Percentiles rank a stretch among this genome's conserved stretches.
Evolutionary conservation across 108 stramenopile genomes (phyloP).

Genomic region (Cyclotella sp.): DNA sequence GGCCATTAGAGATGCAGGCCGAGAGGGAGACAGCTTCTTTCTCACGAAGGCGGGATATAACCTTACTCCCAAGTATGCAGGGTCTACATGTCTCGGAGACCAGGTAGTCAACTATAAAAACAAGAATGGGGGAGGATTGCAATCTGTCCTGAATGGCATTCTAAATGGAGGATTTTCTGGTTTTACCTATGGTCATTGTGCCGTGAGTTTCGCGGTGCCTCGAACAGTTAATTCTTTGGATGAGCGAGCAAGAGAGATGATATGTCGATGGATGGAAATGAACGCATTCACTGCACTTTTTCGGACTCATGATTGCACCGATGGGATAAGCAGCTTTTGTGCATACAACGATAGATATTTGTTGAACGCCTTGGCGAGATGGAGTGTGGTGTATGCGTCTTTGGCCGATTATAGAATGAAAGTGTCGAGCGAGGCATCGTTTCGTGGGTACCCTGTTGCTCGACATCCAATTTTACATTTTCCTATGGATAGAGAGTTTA

Average conservation of each 20-base stretch:
- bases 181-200: constrained; percentile 53
- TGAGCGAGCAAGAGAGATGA: constrained; percentile 46
- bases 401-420: constrained; percentile 54
- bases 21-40: constrained; percentile 54
- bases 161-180: constrained; percentile 59
- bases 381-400: constrained; percentile 43
- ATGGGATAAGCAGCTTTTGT: constrained; percentile 17
- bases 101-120: constrained; percentile 40
- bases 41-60: constrained; percentile 49
- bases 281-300: constrained; percentile 56
- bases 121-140: constrained; percentile 35
- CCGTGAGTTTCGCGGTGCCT: constrained; percentile 47
- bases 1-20: constrained; percentile 50
- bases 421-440: constrained; percentile 50
- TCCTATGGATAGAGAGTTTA: constrained; percentile 46
- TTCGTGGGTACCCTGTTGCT: constrained; percentile 57
- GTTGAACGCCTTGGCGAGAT: constrained; percentile 46
- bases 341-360: constrained; percentile 42
- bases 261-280: constrained; percentile 63
- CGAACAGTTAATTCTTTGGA: constrained; percentile 26
- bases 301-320: constrained; percentile 55
- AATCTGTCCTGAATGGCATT: constrained; percentile 43
- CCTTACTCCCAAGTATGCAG: constrained; percentile 43
- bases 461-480: constrained; percentile 59
- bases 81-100: constrained; percentile 48